These are phyloP conservation scores for Aureobasidium sp. DNA, from an alignment of 2,329 filamentous ascomycete genomes.

Conservation along the genomic window DNA sequence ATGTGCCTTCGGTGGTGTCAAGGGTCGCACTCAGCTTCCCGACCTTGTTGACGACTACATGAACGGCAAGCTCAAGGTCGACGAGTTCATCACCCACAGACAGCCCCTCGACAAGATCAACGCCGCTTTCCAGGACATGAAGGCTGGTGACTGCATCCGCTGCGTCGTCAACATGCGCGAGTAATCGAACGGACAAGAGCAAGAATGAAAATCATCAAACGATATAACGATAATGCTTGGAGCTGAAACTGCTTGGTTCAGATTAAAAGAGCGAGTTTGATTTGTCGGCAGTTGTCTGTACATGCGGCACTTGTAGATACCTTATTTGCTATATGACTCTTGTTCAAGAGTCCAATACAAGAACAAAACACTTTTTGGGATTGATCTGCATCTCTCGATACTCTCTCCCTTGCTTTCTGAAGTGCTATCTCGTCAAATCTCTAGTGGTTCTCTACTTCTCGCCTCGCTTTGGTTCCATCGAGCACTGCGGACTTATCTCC, in stretches of 20 bases:
- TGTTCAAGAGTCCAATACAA: background rate
- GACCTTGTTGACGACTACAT: slow-evolving; percentile 86
- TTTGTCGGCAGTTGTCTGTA: background rate
- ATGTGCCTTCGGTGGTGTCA: slow-evolving; percentile 96
- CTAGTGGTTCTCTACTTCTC: background rate
- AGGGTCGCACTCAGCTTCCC: slow-evolving; percentile 87
- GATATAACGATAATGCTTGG: slow-evolving; percentile 14
- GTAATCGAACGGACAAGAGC: background rate
- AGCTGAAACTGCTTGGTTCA: slow-evolving; percentile 6
- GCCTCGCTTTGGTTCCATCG: background rate
- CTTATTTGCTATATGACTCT: background rate
- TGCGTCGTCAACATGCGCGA: slow-evolving; percentile 68
- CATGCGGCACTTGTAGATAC: slow-evolving; percentile 10
- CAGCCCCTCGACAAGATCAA: slow-evolving; percentile 80
- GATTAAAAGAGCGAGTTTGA: background rate
- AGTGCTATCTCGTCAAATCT: background rate
- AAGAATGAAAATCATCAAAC: slow-evolving; percentile 3
- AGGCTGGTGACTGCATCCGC: slow-evolving; percentile 92
- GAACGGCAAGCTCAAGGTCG: slow-evolving; percentile 85
- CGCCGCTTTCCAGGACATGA: slow-evolving; percentile 86
- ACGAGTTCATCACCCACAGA: slow-evolving; percentile 98
- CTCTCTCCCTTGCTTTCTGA: background rate
- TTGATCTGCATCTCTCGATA: background rate
- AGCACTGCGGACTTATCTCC: background rate
- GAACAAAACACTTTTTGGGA: slow-evolving; percentile 7